These are phyloP conservation scores for Huntiella savannae DNA, from an alignment of 2,329 filamentous ascomycete genomes.

Conservation along the genomic window DNA sequence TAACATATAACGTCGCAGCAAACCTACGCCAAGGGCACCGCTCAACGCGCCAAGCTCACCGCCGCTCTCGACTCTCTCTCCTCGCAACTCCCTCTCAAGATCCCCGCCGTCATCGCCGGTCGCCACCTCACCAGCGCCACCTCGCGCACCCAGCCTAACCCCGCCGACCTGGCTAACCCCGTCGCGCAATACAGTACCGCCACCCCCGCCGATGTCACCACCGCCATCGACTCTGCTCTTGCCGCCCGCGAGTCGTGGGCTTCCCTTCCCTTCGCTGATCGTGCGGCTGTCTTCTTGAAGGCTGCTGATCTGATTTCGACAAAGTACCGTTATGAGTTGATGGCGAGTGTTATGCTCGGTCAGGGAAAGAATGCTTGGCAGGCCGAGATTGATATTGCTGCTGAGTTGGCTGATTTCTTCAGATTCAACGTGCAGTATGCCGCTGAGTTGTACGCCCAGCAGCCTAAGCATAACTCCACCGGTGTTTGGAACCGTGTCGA, in stretches of 20 bases:
- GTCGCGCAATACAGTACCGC: conserved; percentile 78
- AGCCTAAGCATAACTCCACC: conserved; percentile 64
- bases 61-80: conserved; percentile 54
- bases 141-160: conserved; percentile 57
- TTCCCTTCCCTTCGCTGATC: conserved; percentile 67
- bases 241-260: conserved; percentile 80
- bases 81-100: conserved; percentile 49
- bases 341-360: conserved; percentile 88
- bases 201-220: conserved; percentile 52
- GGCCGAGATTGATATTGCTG: conserved; percentile 92
- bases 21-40: conserved; percentile 70
- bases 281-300: conserved; percentile 87
- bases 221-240: conserved; percentile 68
- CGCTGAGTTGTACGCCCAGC: conserved; percentile 72
- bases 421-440: conserved; percentile 90
- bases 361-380: conserved; percentile 99
- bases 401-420: conserved; percentile 82
- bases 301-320: conserved; percentile 75
- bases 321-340: conserved; percentile 92
- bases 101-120: conserved; percentile 70
- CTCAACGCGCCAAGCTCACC: conserved; percentile 57
- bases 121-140: conserved; percentile 45
- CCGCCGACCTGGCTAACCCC: conserved; percentile 55
- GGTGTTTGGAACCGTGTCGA: conserved; percentile 87
- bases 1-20: conserved; percentile 33